Base-by-base conservation (phyloP, 2,329 filamentous ascomycete species). In the Raffaelea arxii region DNA sequence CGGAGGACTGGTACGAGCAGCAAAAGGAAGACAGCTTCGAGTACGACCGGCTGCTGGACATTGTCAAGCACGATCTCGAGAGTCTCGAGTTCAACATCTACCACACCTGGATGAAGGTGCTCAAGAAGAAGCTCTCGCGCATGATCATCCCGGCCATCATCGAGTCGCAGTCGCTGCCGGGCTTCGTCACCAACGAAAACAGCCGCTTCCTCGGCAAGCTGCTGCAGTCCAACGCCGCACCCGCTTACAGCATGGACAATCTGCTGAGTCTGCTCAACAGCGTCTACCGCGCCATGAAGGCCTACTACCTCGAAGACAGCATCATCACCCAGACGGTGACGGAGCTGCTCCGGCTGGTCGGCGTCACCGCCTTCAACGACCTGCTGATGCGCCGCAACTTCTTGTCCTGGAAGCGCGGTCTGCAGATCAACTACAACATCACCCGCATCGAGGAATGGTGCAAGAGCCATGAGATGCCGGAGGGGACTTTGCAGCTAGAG, bases 351-450 rank as follows among this genome's bases (percentile, higher is more conserved):
- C 82, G 85, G 50, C 75, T 98, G 41, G 92, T 98, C 47, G 92
- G 92, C 53, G 92, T 98, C 32, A 98, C 92, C 2, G 92, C 92
- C 4, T 98, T 98, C 72, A 98, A 98, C 64, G 92, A 98, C 63
- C 72, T 98, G 52, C 77, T 98, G 55, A 96, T 98, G 90, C 82
- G 92, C 58, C 80, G 92, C 57, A 97, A 97, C 67, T 98, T 98
- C 78, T 78, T 98, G 48, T 96, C 90, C 0, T 98, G 92, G 92
- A 98, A 98, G 75, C 88, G 92, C 65, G 92, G 92, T 57, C 78
- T 98, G 46, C 92, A 98, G 67, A 98, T 98, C 71, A 98, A 98
- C 71, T 98, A 98, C 75, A 98, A 98, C 70, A 98, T 98, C 65
- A 98, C 92, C 22, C 81, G 92, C 48, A 98, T 98, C 53, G 92